phyloP scores from a whole-genome alignment of 495 filamentous ascomycete species.

The Hypoxylon fragiforme region DNA sequence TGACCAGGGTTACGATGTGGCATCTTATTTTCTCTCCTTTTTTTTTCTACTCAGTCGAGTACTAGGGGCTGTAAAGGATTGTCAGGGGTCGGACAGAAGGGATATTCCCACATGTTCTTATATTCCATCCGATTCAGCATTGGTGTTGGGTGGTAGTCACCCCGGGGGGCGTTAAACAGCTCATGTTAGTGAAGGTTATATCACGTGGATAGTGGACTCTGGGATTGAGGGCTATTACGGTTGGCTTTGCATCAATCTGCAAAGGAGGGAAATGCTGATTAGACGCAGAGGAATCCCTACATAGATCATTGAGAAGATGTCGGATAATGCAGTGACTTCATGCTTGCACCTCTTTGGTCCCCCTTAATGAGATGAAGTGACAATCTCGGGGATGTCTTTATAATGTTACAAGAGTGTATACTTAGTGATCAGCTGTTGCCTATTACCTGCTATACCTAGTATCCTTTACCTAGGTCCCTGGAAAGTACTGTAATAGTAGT shows the following conservation, averaged over 20 bases:
- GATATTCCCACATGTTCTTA: slow-evolving; percentile 13
- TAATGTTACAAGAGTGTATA: too few species aligned
- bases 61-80: slow-evolving; percentile 5
- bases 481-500: too few species aligned
- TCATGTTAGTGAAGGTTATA: neutral
- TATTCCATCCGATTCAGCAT: slow-evolving; percentile 1
- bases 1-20: slow-evolving; percentile 4
- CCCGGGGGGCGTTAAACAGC: neutral
- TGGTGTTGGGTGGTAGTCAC: neutral
- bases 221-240: slow-evolving; percentile 1
- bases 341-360: slow-evolving; percentile 1
- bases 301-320: slow-evolving; percentile 9
- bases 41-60: slow-evolving; percentile 17
- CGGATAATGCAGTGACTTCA: slow-evolving; percentile 24
- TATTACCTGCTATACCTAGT: too few species aligned
- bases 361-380: neutral
- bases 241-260: slow-evolving; percentile 8
- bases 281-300: slow-evolving; percentile 3
- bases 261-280: neutral
- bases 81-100: too few species aligned
- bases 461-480: too few species aligned
- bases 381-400: too few species aligned
- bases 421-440: too few species aligned
- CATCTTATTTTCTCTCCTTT: slow-evolving; percentile 16
- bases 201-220: neutral